Evolutionary conservation across 495 filamentous ascomycete species (phyloP).

Genomic region (Penicillium atrosanguineum): DNA sequence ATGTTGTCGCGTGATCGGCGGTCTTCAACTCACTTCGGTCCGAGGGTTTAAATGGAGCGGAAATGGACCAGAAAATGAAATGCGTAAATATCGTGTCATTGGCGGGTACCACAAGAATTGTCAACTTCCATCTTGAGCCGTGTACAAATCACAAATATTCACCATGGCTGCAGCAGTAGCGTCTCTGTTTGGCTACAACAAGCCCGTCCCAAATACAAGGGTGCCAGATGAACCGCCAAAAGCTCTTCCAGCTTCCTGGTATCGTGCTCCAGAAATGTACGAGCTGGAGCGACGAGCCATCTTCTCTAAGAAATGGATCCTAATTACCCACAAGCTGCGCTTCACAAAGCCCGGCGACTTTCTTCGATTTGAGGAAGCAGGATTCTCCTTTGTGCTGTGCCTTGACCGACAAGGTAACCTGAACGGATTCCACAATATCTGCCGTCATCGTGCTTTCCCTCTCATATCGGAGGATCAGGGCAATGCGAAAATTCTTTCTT

Average conservation of each 20-base stretch:
- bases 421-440: conserved; percentile 57
- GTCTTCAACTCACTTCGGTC: neutral
- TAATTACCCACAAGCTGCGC: conserved; percentile 46
- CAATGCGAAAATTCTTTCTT: conserved; percentile 48
- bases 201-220: conserved; percentile 2
- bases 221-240: conserved; percentile 19
- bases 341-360: conserved; percentile 49
- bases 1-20: conserved; percentile 6
- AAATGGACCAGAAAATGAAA: neutral
- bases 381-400: conserved; percentile 46
- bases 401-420: conserved; percentile 44
- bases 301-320: conserved; percentile 50
- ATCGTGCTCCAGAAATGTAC: conserved; percentile 46
- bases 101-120: neutral
- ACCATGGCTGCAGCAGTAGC: conserved; percentile 20
- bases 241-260: conserved; percentile 51
- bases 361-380: conserved; percentile 44
- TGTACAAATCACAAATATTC: neutral
- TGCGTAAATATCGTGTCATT: neutral
- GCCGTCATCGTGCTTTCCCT: conserved; percentile 56
- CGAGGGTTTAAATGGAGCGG: neutral
- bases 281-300: conserved; percentile 51
- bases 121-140: neutral
- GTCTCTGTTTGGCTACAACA: conserved; percentile 22
- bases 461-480: conserved; percentile 47